A percentile compares a stretch with the other conserved stretches of the same genome.
phyloP scores from a whole-genome alignment of 139 green algal species.

The Medakamo hakoo region DNA sequence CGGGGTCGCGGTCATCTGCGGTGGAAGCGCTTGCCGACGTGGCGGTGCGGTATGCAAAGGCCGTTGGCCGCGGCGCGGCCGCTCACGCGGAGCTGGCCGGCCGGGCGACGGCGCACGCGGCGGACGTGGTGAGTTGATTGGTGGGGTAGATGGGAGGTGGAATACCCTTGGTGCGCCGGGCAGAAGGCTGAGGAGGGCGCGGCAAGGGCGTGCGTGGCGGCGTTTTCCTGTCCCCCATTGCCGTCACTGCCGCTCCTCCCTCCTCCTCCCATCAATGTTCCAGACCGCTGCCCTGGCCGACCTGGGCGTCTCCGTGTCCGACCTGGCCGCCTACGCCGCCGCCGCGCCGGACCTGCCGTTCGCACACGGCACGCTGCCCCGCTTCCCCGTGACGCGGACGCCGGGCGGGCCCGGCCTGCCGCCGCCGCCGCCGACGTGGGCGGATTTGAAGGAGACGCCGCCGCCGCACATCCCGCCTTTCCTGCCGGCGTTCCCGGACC shows the following conservation, averaged over 20 bases:
- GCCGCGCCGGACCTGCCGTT: conserved; percentile 33
- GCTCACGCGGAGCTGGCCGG: conserved; percentile 41
- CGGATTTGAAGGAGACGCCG: conserved; percentile 16
- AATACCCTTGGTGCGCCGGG: conserved; percentile 20
- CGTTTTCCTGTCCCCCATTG: no score
- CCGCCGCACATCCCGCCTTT: conserved; percentile 34
- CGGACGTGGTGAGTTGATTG: conserved; percentile 23
- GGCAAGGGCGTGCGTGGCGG: background rate
- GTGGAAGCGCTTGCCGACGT: conserved; percentile 43
- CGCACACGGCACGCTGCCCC: conserved; percentile 25
- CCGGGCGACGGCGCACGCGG: conserved; percentile 29
- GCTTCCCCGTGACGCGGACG: conserved; percentile 22
- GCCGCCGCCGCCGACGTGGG: conserved; percentile 22
- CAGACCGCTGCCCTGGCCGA: no score
- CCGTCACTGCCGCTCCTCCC: no score
- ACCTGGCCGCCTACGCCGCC: no score
- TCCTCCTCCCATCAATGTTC: no score
- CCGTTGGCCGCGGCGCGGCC: conserved; percentile 26
- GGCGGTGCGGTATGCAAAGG: conserved; percentile 31
- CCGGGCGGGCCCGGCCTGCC: no score
- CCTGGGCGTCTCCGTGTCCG: no score
- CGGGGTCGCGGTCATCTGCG: conserved; percentile 38
- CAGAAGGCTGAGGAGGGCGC: conserved; percentile 10
- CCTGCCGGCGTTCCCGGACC: conserved; percentile 50
- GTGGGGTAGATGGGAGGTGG: conserved; percentile 38